These are phyloP conservation scores for Fusarium lyarnte DNA, from an alignment of 2,329 filamentous ascomycete genomes.

Conservation along the genomic window DNA sequence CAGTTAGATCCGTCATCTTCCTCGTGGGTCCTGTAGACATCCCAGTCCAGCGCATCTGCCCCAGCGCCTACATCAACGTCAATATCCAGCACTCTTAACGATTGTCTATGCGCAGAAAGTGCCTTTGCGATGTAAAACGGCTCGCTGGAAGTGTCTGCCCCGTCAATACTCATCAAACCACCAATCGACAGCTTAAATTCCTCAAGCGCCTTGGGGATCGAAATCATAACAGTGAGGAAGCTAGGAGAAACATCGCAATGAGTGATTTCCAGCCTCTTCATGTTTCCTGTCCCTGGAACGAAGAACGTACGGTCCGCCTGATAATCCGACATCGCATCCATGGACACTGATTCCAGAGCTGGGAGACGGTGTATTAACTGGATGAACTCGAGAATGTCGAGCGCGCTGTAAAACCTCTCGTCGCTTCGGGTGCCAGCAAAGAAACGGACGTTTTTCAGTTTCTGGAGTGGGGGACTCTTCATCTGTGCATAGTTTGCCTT, in stretches of 20 bases:
- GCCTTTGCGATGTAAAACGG: background rate
- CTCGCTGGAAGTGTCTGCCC: background rate
- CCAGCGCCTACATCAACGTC: background rate
- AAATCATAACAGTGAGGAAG: fast-evolving
- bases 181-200: background rate
- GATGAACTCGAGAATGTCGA: background rate
- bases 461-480: background rate
- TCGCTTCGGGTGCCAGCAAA: background rate
- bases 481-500: background rate
- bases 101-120: background rate
- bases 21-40: fast-evolving
- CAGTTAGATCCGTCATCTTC: background rate
- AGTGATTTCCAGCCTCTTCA: background rate
- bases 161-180: background rate
- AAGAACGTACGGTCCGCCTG: background rate
- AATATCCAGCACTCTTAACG: background rate
- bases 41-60: background rate
- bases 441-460: background rate
- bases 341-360: background rate
- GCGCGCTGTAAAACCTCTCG: background rate
- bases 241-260: background rate
- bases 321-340: background rate
- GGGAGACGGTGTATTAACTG: background rate
- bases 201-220: background rate
- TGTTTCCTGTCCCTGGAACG: background rate